These are phyloP conservation scores for Mycena crocata DNA, from an alignment of 768 basidiomycete genomes.

Conservation along the genomic window DNA sequence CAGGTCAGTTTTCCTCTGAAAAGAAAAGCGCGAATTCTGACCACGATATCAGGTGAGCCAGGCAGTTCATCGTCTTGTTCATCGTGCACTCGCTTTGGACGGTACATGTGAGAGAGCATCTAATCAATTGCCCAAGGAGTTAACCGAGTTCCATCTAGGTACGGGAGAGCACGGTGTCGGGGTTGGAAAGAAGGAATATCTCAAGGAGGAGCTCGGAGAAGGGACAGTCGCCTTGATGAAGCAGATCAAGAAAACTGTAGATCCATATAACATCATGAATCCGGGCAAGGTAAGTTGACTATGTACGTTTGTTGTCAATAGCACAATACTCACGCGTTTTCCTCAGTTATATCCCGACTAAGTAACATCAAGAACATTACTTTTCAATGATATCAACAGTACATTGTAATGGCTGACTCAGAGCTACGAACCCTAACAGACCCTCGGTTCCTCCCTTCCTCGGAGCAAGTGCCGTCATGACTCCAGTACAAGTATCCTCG, in stretches of 20 bases:
- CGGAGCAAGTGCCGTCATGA: background rate
- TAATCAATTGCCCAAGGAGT: no score
- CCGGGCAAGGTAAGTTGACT: constrained; percentile 76
- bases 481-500: constrained; percentile 14
- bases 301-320: background rate
- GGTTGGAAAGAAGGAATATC: constrained; percentile 86
- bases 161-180: constrained; percentile 93
- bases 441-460: background rate
- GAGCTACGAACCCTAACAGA: constrained; percentile 6
- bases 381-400: background rate
- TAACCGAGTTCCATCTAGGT: constrained; percentile 51
- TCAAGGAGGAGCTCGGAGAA: constrained; percentile 83
- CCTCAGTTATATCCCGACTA: constrained; percentile 23
- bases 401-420: constrained; percentile 25
- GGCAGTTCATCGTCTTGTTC: constrained; percentile 77
- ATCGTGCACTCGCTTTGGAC: constrained; percentile 78
- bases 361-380: background rate
- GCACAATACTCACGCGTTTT: background rate
- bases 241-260: constrained; percentile 82
- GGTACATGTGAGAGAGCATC: constrained; percentile 84
- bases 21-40: no score
- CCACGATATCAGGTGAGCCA: no score
- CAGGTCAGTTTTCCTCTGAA: no score
- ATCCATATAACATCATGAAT: constrained; percentile 86
- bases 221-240: constrained; percentile 89